Evolutionary conservation across 495 filamentous ascomycete genomes (phyloP), one percentile per base, ranked within the genome.

Genomic region (Coniosporium apollinis): DNA sequence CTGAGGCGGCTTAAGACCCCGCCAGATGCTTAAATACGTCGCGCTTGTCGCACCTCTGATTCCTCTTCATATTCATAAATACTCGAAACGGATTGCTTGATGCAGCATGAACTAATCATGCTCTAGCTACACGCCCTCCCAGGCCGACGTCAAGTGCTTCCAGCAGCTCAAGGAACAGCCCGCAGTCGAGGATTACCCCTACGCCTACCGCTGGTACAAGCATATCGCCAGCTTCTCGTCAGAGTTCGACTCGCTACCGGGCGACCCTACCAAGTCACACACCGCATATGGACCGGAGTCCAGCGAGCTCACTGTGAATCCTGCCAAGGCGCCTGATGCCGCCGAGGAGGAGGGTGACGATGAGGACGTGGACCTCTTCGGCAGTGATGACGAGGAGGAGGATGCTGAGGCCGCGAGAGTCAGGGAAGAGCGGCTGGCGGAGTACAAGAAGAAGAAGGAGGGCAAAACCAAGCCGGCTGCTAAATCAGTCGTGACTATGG

Each of bases 1-100:
- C 84, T 75, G 81, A 94, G 79, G 78, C 77, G 85, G 76, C 69
- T 83, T 84, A 93, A 93, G 84, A 91, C 79, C 78, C 76, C 80
- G 79, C 71, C 65, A 68, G 55, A 72, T 75, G 86, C 87, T 69
- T 84, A 86, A 67, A 72, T 64, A 70, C 67, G 72, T 68, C 65
- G 80, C 67, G 66, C 77, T 65, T 58, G 59, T 71, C 77, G 82
- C 80, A 79, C 57, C 70, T 82, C 83, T 92, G 83, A 92, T 66
- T 51, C 49, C 36, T 42, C 22, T 14, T 41, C 35, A 46, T 36
- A n/a, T 31, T 42, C 46, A 19, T 43, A 36, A 25, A 19, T 32
- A 19, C 19, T 37, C 29, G 26, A 22, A 31, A 5, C 11, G 18
- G 14, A n/a, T n/a, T n/a, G n/a, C n/a, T n/a, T n/a, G n/a, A n/a